Conservation (phyloP, 1,284 basidiomycete genomes). For the Moesziomyces globuligerus region DNA sequence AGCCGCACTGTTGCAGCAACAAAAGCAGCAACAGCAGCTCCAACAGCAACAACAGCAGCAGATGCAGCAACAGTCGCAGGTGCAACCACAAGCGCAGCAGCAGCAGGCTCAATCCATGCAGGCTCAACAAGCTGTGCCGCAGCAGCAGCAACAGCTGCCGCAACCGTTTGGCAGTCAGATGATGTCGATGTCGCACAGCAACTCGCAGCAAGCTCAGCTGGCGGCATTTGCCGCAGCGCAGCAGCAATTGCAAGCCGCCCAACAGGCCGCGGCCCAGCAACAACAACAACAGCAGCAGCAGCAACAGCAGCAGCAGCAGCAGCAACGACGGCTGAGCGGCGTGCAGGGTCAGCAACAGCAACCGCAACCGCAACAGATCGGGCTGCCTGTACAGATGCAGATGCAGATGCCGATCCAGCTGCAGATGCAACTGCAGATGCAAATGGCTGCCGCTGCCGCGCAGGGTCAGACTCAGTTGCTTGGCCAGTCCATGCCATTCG, state of each 20-base stretch:
- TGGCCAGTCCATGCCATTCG: conserved; percentile 39
- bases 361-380: conserved; percentile 48
- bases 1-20: conserved; percentile 49
- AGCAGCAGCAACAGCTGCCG: conserved; percentile 30
- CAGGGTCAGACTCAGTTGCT: conserved; percentile 40
- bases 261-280: conserved; percentile 32
- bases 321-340: conserved; percentile 29
- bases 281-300: conserved; percentile 39
- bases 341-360: conserved; percentile 23
- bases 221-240: conserved; percentile 44
- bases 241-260: conserved; percentile 46
- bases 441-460: conserved; percentile 48
- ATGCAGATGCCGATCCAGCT: conserved; percentile 44
- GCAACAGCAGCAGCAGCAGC: conserved; percentile 30
- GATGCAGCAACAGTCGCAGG: conserved; percentile 27
- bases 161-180: conserved; percentile 42
- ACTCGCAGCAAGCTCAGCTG: conserved; percentile 42
- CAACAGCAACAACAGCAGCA: conserved; percentile 45
- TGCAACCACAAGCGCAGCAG: conserved; percentile 34
- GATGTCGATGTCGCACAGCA: conserved; percentile 39
- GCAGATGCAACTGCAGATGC: conserved; percentile 54
- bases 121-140: conserved; percentile 16
- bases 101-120: conserved; percentile 14
- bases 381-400: conserved; percentile 40
- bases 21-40: conserved; percentile 53